Percentiles rank a stretch among this genome's conserved stretches.
These are phyloP conservation scores for Fusarium equiseti DNA, from an alignment of 2,329 filamentous ascomycete genomes.

Conservation along the genomic window DNA sequence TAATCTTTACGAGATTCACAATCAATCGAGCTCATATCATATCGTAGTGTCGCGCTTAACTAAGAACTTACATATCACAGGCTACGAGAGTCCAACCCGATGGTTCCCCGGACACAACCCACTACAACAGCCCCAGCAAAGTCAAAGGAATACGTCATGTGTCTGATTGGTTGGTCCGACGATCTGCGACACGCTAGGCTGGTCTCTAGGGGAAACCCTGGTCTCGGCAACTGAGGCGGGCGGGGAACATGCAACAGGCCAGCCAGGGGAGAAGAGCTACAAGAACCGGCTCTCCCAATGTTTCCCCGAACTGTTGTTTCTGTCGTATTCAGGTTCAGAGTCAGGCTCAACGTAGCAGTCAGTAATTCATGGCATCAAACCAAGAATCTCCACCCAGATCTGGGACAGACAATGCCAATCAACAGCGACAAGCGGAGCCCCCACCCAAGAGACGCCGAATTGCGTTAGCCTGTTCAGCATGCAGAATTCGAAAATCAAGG, in stretches of 20 bases:
- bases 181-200: not conserved
- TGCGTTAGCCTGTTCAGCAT: slow-evolving; percentile 8
- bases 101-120: not conserved
- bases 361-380: not conserved
- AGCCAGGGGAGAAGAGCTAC: not conserved
- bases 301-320: not conserved
- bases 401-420: not conserved
- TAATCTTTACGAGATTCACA: not conserved
- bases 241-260: not conserved
- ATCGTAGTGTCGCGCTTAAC: not conserved
- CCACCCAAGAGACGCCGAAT: slow-evolving; percentile 10
- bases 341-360: not conserved
- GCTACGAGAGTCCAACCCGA: not conserved
- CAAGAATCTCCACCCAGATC: slow-evolving; percentile 4
- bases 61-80: not conserved
- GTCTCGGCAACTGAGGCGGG: not conserved
- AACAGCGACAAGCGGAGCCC: not conserved
- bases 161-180: not conserved
- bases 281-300: not conserved
- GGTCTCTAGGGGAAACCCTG: not conserved
- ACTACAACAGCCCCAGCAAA: not conserved
- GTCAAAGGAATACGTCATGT: not conserved
- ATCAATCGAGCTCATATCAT: not conserved
- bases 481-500: slow-evolving; percentile 19
- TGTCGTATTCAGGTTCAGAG: not conserved